Percentiles rank a stretch among this genome's conserved stretches.
Conservation (phyloP, 768 basidiomycete species). For the Tephrocybe sp. region DNA sequence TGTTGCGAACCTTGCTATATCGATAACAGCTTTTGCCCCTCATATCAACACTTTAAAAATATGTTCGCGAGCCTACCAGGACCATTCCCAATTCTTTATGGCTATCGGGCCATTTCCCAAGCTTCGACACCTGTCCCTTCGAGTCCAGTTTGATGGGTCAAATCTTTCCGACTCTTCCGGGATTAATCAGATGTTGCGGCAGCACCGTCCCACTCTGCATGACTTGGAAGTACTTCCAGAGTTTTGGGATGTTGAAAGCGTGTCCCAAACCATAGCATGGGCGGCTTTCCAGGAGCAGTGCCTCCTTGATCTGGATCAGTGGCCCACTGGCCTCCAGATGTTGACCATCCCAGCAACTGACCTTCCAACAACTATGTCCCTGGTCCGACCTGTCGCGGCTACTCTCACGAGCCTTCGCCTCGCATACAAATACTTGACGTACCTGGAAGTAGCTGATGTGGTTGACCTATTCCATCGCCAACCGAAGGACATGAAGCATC, state of each 20-base stretch:
- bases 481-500: conserved; percentile 1
- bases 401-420: conserved; percentile 5
- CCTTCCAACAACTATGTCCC: conserved; percentile 3
- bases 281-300: neutral
- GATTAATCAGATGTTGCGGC: neutral
- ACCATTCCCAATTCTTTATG: conserved; percentile 1
- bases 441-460: conserved; percentile 7
- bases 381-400: conserved; percentile 1
- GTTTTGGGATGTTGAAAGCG: neutral
- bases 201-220: neutral
- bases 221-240: conserved; percentile 3
- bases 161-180: conserved; percentile 1
- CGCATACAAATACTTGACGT: conserved; percentile 1
- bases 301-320: conserved; percentile 3
- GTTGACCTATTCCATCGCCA: conserved; percentile 4
- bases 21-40: neutral
- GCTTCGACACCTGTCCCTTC: neutral
- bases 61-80: neutral
- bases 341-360: neutral
- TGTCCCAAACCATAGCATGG: neutral
- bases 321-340: neutral
- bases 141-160: neutral
- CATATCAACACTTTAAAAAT: neutral
- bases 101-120: neutral
- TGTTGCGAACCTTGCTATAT: neutral